Base-by-base conservation (phyloP, 495 filamentous ascomycete genomes). In the Talaromyces wortmannii region DNA sequence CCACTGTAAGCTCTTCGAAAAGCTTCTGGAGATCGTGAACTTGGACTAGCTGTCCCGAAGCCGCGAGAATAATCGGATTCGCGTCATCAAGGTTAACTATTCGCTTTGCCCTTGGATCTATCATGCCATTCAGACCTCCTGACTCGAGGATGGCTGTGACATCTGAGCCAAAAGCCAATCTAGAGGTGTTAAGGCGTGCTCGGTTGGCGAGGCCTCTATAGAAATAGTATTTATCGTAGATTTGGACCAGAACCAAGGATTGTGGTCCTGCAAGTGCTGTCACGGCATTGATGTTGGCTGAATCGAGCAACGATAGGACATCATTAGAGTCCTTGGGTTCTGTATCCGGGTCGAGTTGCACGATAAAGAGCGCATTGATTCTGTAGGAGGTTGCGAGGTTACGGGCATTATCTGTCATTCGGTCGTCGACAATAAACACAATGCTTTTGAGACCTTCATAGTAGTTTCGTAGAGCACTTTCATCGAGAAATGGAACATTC, bases 381-480 rank as follows among this genome's bases (percentile, higher is more conserved):
- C 63, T 57, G 30, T 53, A 61, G 10, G 49, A 7, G 36, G 48
- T 43, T 48, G 63, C 60, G 8, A 65, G 57, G 32, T 63, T 65
- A 6, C 63, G 51, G 30, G 63, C 55, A 57, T 61, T 65, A 43
- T 65, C 63, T 10, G 63, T 61, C 63, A 65, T 65, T 46, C 53
- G 52, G 30, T 63, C 63, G 40, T 65, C 55, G 16, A 59, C 61
- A 49, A 65, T 42, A 16, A 65, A 58, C 7, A 63, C 53, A 32
- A 52, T 54, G 36, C 23, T 59, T 16, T 56, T 33, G 44, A 60
- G 30, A 52, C 36, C 5, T 40, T 51, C 32, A 23, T 51, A 51
- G 49, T 51, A 51, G 6, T 40, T 6, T 31, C 49, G 49, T 33
- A 51, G 49, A 51, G 49, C 49, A 29, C 23, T 13, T 51, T 51